A percentile compares a stretch with the other conserved stretches of the same genome.
Evolutionary conservation across 2,329 filamentous ascomycete species (phyloP).

Genomic region (Parastagonospora nodorum): DNA sequence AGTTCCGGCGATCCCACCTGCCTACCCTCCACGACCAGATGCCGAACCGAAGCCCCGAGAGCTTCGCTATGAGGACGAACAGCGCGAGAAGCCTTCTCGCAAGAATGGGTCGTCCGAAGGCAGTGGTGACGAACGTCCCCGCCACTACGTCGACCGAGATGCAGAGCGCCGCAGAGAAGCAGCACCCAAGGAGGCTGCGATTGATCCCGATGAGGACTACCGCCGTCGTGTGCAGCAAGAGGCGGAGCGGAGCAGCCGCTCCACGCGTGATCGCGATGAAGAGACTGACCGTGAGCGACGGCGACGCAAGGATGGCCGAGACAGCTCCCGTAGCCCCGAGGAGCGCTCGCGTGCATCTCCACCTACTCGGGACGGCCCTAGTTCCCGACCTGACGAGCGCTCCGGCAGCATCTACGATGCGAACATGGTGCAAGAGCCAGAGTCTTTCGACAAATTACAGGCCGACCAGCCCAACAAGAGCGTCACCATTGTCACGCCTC

Average conservation of each 20-base stretch:
- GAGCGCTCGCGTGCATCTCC: conserved; percentile 32
- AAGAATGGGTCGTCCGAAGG: conserved; percentile 39
- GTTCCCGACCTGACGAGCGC: conserved; percentile 36
- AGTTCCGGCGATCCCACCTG: conserved; percentile 19
- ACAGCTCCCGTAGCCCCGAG: conserved; percentile 31
- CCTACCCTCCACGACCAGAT: conserved; percentile 20
- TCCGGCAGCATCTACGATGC: conserved; percentile 33
- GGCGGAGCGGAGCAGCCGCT: conserved; percentile 44
- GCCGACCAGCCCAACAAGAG: conserved; percentile 35
- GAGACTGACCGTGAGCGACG: conserved; percentile 37
- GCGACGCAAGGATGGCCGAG: conserved; percentile 42
- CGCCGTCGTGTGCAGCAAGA: conserved; percentile 54
- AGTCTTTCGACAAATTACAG: conserved; percentile 26
- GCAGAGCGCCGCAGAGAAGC: conserved; percentile 40
- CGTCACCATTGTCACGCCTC: conserved; percentile 71
- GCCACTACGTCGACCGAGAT: conserved; percentile 45
- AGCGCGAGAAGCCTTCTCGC: conserved; percentile 29
- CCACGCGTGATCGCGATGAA: conserved; percentile 30
- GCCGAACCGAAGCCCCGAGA: conserved; percentile 36
- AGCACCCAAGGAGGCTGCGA: conserved; percentile 29
- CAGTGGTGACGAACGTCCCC: conserved; percentile 41
- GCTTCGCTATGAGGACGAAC: conserved; percentile 41
- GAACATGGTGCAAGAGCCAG: conserved; percentile 42
- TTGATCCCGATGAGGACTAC: conserved; percentile 58
- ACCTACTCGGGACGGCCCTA: conserved; percentile 25